Percentiles rank a stretch among this genome's conserved stretches.
These are phyloP conservation scores for Ligustrum vulgare DNA, from an alignment of 257 asterid genomes.

Conservation along the genomic window DNA sequence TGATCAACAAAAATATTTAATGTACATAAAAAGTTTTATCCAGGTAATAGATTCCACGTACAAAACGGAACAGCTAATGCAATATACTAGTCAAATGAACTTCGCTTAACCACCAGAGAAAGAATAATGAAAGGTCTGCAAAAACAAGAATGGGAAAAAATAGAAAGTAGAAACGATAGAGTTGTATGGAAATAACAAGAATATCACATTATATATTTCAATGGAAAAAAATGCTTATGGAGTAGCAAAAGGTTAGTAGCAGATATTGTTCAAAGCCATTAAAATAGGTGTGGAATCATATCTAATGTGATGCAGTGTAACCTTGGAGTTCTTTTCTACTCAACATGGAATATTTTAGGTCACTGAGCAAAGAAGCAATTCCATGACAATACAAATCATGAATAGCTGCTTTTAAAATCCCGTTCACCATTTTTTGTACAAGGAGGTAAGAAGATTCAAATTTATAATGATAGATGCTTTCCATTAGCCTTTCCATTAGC, in stretches of 20 bases:
- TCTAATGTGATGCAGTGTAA: not conserved
- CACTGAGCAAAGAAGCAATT: not conserved
- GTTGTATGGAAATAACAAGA: constrained; percentile 4
- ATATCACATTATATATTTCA: not conserved
- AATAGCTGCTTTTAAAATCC: not conserved
- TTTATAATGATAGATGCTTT: not conserved
- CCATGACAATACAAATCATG: not conserved
- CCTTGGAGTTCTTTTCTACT: not conserved
- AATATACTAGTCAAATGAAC: constrained; percentile 11
- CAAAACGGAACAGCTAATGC: not conserved
- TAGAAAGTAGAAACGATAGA: not conserved
- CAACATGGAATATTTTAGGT: not conserved
- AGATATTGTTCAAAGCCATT: not conserved
- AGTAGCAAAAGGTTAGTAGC: not conserved
- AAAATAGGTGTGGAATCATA: not conserved
- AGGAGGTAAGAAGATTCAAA: not conserved
- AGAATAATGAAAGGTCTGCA: constrained; percentile 16
- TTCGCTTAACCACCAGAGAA: constrained; percentile 1
- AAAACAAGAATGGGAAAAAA: constrained; percentile 1
- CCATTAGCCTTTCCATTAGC: not conserved
- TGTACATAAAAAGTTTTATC: constrained; percentile 9
- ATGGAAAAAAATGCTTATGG: constrained; percentile 1
- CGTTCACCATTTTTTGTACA: not conserved
- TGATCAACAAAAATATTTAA: constrained; percentile 1
- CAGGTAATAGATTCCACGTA: not conserved